Percentiles rank a stretch among this genome's conserved stretches.
Conservation (phyloP, 257 asterid genomes). For the Cruciata laevipes region DNA sequence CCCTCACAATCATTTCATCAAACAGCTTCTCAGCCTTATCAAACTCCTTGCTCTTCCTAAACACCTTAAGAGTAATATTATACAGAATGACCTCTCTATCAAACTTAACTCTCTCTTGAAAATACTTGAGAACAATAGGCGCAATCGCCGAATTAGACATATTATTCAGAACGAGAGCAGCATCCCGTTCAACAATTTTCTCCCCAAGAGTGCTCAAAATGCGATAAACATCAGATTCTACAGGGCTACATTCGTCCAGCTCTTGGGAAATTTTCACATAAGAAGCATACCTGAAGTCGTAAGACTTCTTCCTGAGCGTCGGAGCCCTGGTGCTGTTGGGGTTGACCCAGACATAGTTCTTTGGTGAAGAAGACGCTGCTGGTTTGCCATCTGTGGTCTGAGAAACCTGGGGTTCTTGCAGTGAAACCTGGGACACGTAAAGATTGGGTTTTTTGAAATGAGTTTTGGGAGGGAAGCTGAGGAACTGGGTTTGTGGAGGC, state of each 20-base stretch:
- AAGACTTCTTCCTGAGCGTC: conserved; percentile 37
- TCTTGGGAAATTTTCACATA: conserved; percentile 41
- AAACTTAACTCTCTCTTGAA: conserved; percentile 32
- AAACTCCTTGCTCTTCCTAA: conserved; percentile 58
- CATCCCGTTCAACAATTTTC: conserved; percentile 50
- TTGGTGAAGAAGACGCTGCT: conserved; percentile 38
- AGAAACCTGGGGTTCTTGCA: conserved; percentile 4
- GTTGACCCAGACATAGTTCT: conserved; percentile 65
- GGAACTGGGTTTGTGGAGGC: background rate
- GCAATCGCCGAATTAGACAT: conserved; percentile 60
- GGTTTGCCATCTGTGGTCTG: conserved; percentile 21
- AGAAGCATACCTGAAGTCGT: conserved; percentile 61
- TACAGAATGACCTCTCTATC: conserved; percentile 49
- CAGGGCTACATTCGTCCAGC: conserved; percentile 47
- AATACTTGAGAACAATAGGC: conserved; percentile 40
- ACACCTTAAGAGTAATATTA: conserved; percentile 76
- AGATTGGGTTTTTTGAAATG: conserved; percentile 1
- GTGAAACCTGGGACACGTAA: background rate
- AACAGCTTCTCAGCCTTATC: conserved; percentile 53
- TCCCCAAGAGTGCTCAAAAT: conserved; percentile 36
- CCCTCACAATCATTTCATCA: conserved; percentile 55
- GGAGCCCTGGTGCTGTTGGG: conserved; percentile 68
- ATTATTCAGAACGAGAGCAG: conserved; percentile 56
- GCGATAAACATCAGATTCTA: conserved; percentile 31
- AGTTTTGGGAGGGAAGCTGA: background rate